A percentile compares a stretch with the other conserved stretches of the same genome.
Conservation (phyloP, 2,329 filamentous ascomycete genomes). For the Graphiopsis chlorocephala region DNA sequence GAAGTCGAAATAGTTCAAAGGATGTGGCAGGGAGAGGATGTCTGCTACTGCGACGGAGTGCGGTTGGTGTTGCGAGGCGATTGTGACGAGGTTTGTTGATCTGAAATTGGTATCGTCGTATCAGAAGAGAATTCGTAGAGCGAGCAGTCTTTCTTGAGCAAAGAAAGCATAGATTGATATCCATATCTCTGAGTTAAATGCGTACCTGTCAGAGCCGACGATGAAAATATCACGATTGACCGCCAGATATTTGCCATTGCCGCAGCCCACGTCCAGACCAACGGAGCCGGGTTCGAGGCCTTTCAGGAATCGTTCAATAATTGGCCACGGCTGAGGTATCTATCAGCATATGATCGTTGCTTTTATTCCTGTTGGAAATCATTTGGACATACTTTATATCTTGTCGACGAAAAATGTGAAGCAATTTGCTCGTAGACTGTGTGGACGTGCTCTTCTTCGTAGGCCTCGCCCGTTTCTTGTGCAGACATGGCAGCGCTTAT, state of each 20-base stretch:
- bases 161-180: background rate
- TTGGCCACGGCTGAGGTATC: constrained; percentile 72
- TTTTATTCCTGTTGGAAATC: background rate
- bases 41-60: constrained; percentile 77
- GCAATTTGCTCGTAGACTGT: constrained; percentile 86
- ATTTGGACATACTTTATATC: constrained; percentile 57
- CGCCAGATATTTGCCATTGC: constrained; percentile 91
- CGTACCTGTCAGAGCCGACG: constrained; percentile 78
- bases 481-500: background rate
- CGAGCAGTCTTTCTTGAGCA: background rate
- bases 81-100: constrained; percentile 57
- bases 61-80: constrained; percentile 57
- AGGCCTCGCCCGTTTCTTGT: constrained; percentile 38
- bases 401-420: constrained; percentile 76
- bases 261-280: constrained; percentile 89
- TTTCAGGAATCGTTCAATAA: constrained; percentile 75
- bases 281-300: constrained; percentile 66
- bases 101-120: constrained; percentile 37
- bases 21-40: constrained; percentile 78
- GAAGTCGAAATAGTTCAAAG: constrained; percentile 67
- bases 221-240: constrained; percentile 78
- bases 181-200: constrained; percentile 16
- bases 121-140: constrained; percentile 8
- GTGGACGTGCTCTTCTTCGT: constrained; percentile 88
- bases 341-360: background rate